Base-by-base conservation (phyloP, 768 basidiomycete genomes). In the Chiua virens region DNA sequence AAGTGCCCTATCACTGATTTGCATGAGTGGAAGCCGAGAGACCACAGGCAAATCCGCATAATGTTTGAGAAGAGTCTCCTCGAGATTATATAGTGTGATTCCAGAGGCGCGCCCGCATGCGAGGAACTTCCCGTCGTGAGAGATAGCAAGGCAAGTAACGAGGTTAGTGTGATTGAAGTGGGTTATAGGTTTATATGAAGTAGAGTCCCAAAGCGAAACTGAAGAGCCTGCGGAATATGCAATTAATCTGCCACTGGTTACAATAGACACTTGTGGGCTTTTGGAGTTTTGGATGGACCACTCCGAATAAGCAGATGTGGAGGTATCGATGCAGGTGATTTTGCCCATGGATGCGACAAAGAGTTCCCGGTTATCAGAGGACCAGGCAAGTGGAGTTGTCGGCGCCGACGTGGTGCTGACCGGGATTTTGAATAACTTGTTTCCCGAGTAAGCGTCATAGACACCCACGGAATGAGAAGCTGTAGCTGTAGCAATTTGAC, bases 151-250 rank as follows among this genome's bases (percentile, higher is more conserved):
- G 25, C n/a, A 41, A 17, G 8, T 8, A 3, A 50, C 32, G 1
- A 5, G 7, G 5, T 32, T n/a, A 3, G 42, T 1, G n/a, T 44
- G 42, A 21, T 22, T 4, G 42, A 38, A 13, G 20, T 1, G 13
- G 25, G 42, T 36, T 37, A 48, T 42, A 17, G 30, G 36, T 9
- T 36, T 28, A 23, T 37, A 30, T 11, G 50, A 51, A 14, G 32
- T 18, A 9, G 38, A 41, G 32, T 56, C 50, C 54, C 50, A 56
- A 18, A 56, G 45, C 8, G 47, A 48, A 30, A 56, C 38, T 2
- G 42, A 48, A 6, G 47, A 44, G 14, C 50, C 42, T 22, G 46
- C 37, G 11, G 36, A 21, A 44, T 20, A 44, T 5, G 42, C 49
- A 6, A 50, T 39, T 21, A 44, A 39, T 25, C 6, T 37, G 11